Conservation (phyloP, 305 asterid genomes). For the Nicotiana rustica region DNA sequence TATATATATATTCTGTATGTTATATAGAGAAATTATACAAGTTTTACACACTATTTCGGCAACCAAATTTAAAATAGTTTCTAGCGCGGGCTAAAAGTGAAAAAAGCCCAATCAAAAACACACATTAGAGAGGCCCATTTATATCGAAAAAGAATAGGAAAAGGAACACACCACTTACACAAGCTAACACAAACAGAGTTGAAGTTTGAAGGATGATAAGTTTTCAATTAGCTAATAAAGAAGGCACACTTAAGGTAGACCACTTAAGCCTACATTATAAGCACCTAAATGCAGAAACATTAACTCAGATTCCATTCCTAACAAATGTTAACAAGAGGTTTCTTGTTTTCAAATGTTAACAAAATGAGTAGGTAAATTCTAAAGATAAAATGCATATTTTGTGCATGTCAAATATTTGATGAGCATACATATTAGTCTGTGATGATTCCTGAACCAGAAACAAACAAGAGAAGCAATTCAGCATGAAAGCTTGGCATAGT, state of each 20-base stretch:
- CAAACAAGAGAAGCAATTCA: constrained; percentile 14
- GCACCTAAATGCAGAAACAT: neutral
- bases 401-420: constrained; percentile 5
- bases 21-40: too few species aligned
- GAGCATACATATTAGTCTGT: neutral
- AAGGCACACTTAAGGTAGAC: neutral
- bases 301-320: constrained; percentile 18
- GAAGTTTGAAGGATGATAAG: neutral
- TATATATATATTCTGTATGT: too few species aligned
- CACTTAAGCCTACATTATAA: constrained; percentile 5
- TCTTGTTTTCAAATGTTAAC: neutral
- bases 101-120: neutral
- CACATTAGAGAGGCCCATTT: neutral
- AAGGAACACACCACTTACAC: neutral
- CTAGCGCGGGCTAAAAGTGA: too few species aligned
- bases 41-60: too few species aligned
- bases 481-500: neutral
- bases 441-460: neutral
- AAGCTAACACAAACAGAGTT: neutral
- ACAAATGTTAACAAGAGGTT: neutral
- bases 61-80: too few species aligned
- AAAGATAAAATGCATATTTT: neutral
- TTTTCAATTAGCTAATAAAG: constrained; percentile 7
- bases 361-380: neutral
- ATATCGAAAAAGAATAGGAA: neutral